phyloP scores from a whole-genome alignment of 1,284 basidiomycete genomes.

The Waitea zeae region DNA sequence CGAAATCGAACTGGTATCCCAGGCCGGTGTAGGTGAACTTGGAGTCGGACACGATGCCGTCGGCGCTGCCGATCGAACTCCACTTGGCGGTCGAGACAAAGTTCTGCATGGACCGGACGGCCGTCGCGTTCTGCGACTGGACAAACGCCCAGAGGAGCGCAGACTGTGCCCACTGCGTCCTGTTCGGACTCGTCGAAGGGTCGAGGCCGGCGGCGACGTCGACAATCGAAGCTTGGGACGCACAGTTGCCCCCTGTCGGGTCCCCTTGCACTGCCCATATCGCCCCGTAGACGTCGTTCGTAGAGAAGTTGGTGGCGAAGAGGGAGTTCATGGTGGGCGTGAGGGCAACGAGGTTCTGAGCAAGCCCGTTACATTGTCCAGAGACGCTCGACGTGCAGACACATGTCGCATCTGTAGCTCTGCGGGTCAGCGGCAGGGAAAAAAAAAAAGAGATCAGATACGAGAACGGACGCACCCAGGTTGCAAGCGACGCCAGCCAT shows the following conservation, averaged over 20 bases:
- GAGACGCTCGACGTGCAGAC: slow-evolving; percentile 29
- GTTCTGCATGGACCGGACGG: slow-evolving; percentile 20
- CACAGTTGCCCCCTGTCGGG: slow-evolving; percentile 23
- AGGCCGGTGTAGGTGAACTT: slow-evolving; percentile 23
- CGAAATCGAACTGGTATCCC: slow-evolving; percentile 43
- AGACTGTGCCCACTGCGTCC: slow-evolving; percentile 36
- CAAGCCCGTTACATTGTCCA: slow-evolving; percentile 32
- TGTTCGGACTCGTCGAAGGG: slow-evolving; percentile 21
- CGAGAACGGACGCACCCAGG: slow-evolving; percentile 24
- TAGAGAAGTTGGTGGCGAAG: slow-evolving; percentile 30
- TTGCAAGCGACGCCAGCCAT: slow-evolving; percentile 31
- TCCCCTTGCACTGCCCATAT: slow-evolving; percentile 31
- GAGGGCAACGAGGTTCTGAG: slow-evolving; percentile 29
- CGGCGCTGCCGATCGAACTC: slow-evolving; percentile 17
- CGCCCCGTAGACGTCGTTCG: slow-evolving; percentile 22
- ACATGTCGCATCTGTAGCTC: slow-evolving; percentile 36
- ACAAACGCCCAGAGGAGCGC: slow-evolving; percentile 42
- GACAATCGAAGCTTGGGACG: slow-evolving; percentile 30
- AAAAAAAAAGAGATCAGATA: too few species aligned
- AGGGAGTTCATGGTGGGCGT: slow-evolving; percentile 29
- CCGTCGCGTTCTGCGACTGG: slow-evolving; percentile 25
- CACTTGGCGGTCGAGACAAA: slow-evolving; percentile 32
- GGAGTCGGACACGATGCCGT: slow-evolving; percentile 20
- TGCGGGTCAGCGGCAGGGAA: neutral
- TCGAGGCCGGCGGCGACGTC: slow-evolving; percentile 34